These are phyloP conservation scores for Pseudovirgaria hyperparasitica DNA, from an alignment of 2,329 filamentous ascomycete genomes.

Conservation along the genomic window DNA sequence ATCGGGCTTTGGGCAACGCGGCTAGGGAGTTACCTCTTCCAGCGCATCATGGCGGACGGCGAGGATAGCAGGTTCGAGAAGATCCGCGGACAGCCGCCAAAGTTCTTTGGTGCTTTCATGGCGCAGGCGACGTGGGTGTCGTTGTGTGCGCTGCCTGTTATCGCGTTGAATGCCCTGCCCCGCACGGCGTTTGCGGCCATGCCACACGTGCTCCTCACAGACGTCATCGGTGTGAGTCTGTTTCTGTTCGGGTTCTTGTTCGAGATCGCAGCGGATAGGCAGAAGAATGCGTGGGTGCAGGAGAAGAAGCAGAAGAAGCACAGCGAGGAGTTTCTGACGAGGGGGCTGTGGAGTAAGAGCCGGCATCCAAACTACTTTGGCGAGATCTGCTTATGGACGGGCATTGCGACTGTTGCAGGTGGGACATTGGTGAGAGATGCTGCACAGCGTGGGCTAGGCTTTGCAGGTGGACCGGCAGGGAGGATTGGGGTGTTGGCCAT, in stretches of 20 bases:
- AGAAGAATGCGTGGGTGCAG: constrained; percentile 49
- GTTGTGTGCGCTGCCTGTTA: constrained; percentile 51
- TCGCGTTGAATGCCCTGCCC: constrained; percentile 51
- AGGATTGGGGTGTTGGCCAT: constrained; percentile 35
- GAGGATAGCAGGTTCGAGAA: constrained; percentile 46
- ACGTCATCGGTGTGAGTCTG: constrained; percentile 44
- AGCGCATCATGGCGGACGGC: constrained; percentile 45
- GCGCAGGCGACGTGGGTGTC: constrained; percentile 57
- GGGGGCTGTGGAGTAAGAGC: constrained; percentile 48
- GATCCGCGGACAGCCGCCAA: constrained; percentile 38
- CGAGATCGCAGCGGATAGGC: constrained; percentile 49
- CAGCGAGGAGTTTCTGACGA: constrained; percentile 52
- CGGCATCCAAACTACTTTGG: constrained; percentile 62
- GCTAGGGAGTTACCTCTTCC: constrained; percentile 52
- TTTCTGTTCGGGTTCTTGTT: constrained; percentile 47
- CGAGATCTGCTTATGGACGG: constrained; percentile 57
- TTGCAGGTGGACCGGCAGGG: constrained; percentile 32
- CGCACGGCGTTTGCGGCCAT: constrained; percentile 32
- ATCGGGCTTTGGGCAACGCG: constrained; percentile 51
- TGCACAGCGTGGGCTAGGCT: constrained; percentile 44
- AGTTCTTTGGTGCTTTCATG: constrained; percentile 43
- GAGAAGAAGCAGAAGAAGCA: constrained; percentile 54
- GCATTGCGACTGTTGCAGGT: constrained; percentile 47
- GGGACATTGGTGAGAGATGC: constrained; percentile 43
- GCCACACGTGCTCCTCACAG: constrained; percentile 32